Evolutionary conservation across 805 yeast genomes (phyloP), one percentile per base, ranked within the genome.

Genomic region (Huiozyma naganishii): DNA sequence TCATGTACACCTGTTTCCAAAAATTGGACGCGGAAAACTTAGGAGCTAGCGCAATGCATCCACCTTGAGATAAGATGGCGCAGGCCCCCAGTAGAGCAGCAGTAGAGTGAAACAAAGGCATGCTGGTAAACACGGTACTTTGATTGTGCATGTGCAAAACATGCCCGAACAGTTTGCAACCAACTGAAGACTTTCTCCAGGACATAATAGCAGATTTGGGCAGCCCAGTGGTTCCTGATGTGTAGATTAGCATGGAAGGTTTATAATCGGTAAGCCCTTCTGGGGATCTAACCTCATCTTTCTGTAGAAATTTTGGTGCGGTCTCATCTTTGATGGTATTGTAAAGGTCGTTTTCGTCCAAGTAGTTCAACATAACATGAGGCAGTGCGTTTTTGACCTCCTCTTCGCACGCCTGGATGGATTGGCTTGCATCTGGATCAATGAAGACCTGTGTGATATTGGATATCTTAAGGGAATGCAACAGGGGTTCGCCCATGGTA

Each of bases 31-130:
- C 80, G 1, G 95, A 83, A 61, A 90, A 89, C 61, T 83, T 85
- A 50, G 79, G 80, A 28, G 90, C 79, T 27, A 90, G 61, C 0
- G 92, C 83, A 40, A 83, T 76, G 50, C 88, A 76, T 0, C 83
- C 92, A 41, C 95, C 95, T 37, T 65, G 67, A 29, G 73, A 67
- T 40, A 77, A 62, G 0, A 80, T 69, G 1, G 95, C 88, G 55
- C 89, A 71, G 6, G 82, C 77, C 9, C 96, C 96, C 43, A 89
- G 65, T 63, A 87, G 73, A 0, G 95, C 83, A 4, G 96, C 97
- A 0, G 97, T 89, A 1, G 95, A 86, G 62, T 89, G 97, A 59
- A 90, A 89, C 47, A 90, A 68, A 1, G 97, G 97, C 97, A 89
- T 89, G 1, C 95, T 85, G 0, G 95, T 85, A 66, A 83, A 83